A percentile compares a stretch with the other conserved stretches of the same genome.
These are phyloP conservation scores for Pseudocercospora eumusae DNA, from an alignment of 2,329 filamentous ascomycete genomes.

Conservation along the genomic window DNA sequence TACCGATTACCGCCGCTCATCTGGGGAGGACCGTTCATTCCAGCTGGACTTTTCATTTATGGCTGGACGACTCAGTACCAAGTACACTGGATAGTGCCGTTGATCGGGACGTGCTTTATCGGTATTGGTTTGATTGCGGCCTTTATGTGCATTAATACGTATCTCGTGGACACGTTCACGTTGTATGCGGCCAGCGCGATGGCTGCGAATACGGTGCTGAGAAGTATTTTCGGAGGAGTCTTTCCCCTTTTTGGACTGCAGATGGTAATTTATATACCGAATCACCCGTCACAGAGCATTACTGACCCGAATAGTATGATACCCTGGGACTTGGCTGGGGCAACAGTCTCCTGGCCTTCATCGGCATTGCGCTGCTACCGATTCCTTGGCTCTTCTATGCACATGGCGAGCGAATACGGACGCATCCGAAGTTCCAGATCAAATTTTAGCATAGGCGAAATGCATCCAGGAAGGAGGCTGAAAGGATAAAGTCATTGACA, in stretches of 20 bases:
- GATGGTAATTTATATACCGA: constrained; percentile 46
- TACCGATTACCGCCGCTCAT: constrained; percentile 29
- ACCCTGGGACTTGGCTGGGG: constrained; percentile 62
- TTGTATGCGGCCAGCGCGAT: constrained; percentile 64
- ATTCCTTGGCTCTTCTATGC: constrained; percentile 50
- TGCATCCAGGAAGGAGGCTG: background rate
- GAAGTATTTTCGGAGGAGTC: constrained; percentile 58
- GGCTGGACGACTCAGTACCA: constrained; percentile 29
- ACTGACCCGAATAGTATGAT: constrained; percentile 45
- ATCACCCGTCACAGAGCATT: background rate
- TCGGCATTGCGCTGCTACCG: constrained; percentile 49
- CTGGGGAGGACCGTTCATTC: constrained; percentile 24
- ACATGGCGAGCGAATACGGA: constrained; percentile 50
- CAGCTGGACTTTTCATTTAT: constrained; percentile 29
- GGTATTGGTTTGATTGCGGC: constrained; percentile 34
- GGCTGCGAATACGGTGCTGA: constrained; percentile 63
- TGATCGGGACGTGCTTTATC: constrained; percentile 34
- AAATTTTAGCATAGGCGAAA: constrained; percentile 15
- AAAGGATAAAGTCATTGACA: background rate
- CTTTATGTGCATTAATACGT: constrained; percentile 49
- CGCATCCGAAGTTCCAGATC: constrained; percentile 26
- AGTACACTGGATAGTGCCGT: constrained; percentile 30
- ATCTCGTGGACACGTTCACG: constrained; percentile 64
- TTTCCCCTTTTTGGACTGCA: constrained; percentile 58
- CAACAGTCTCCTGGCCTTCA: constrained; percentile 57